phyloP scores from a whole-genome alignment of 164 flowering plant species.

The Taxillus chinensis region DNA sequence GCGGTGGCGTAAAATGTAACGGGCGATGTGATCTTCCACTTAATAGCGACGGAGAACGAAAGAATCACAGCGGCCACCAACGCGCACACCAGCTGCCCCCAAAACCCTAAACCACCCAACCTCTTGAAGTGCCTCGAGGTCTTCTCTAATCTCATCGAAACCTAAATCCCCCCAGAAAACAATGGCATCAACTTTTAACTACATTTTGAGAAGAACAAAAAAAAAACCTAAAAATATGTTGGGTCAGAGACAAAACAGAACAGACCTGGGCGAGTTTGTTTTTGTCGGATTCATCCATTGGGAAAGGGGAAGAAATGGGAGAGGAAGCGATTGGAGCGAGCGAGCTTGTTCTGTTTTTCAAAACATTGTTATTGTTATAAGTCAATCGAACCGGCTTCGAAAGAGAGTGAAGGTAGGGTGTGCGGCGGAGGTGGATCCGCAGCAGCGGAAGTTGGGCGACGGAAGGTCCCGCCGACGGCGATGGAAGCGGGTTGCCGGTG shows the following conservation, averaged over 20 bases:
- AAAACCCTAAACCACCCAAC: slow-evolving; percentile 81
- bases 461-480: slow-evolving; percentile 4
- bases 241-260: slow-evolving; percentile 1
- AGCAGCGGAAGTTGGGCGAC: slow-evolving; percentile 8
- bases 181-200: slow-evolving; percentile 1
- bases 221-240: background rate
- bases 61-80: slow-evolving; percentile 83
- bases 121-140: slow-evolving; percentile 83
- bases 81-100: slow-evolving; percentile 93
- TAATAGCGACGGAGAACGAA: slow-evolving; percentile 70
- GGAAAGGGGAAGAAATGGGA: slow-evolving; percentile 21
- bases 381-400: background rate
- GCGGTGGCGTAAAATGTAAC: slow-evolving; percentile 83
- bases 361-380: slow-evolving; percentile 6
- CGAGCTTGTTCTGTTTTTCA: background rate
- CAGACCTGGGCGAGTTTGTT: slow-evolving; percentile 82
- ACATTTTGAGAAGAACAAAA: background rate
- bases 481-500: slow-evolving; percentile 16
- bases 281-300: slow-evolving; percentile 49
- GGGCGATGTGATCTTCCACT: slow-evolving; percentile 78
- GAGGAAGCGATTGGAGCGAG: slow-evolving; percentile 18
- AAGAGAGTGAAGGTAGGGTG: slow-evolving; percentile 5
- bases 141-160: slow-evolving; percentile 75
- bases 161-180: slow-evolving; percentile 32
- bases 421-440: slow-evolving; percentile 2